Evolutionary conservation across 2,329 filamentous ascomycete genomes (phyloP).

Genomic region (Bipolaris cookei): DNA sequence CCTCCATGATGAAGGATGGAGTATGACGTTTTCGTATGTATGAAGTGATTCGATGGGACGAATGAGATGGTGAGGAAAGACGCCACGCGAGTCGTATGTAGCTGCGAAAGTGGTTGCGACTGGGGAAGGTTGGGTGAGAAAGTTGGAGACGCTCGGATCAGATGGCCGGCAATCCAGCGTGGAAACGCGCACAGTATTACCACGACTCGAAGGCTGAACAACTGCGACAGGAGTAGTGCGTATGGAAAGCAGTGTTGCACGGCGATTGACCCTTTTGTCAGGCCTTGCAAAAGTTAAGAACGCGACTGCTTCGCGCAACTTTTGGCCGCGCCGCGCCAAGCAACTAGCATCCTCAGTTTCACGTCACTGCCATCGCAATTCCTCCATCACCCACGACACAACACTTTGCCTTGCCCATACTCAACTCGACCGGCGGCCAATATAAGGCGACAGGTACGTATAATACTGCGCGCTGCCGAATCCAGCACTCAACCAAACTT

Average conservation of each 20-base stretch:
- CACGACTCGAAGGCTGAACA: background rate
- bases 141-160: conserved; percentile 13
- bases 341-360: conserved; percentile 17
- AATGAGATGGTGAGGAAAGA: too few species aligned
- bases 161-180: conserved; percentile 6
- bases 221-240: background rate
- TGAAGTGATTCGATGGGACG: background rate
- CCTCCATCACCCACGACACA: conserved; percentile 10
- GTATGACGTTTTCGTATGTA: background rate
- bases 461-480: conserved; percentile 18
- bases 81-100: conserved; percentile 6
- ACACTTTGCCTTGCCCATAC: conserved; percentile 6
- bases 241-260: background rate
- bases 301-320: conserved; percentile 24
- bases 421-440: conserved; percentile 20
- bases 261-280: background rate
- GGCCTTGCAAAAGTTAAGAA: conserved; percentile 3
- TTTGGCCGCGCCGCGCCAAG: conserved; percentile 29
- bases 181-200: background rate
- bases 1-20: conserved; percentile 72
- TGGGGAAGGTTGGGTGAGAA: conserved; percentile 10
- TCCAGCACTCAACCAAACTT: conserved; percentile 27
- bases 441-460: conserved; percentile 31
- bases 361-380: conserved; percentile 21
- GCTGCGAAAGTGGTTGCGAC: conserved; percentile 6